These are phyloP conservation scores for Cladosporium sp. DNA, from an alignment of 2,329 filamentous ascomycete species.

Conservation along the genomic window DNA sequence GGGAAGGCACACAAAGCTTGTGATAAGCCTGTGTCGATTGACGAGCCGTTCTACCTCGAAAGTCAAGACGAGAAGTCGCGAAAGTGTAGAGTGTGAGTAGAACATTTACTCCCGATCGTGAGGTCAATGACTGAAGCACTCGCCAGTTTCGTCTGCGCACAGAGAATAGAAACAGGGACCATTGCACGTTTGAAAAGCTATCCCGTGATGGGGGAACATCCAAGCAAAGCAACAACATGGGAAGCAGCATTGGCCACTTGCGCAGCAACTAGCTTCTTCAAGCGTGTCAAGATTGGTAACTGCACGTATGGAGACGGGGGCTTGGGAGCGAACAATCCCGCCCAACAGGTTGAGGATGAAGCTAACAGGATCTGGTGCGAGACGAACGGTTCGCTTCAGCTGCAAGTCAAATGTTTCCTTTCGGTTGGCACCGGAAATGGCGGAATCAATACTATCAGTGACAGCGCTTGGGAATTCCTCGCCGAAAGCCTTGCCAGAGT, in stretches of 20 bases:
- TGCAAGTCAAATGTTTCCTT: not conserved
- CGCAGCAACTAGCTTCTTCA: conserved; percentile 50
- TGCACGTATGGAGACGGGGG: conserved; percentile 47
- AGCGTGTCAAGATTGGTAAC: conserved; percentile 41
- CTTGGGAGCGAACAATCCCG: conserved; percentile 48
- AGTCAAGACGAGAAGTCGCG: too few species aligned
- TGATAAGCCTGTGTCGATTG: conserved; percentile 34
- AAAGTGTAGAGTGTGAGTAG: too few species aligned
- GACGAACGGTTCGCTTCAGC: not conserved
- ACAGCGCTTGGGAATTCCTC: not conserved
- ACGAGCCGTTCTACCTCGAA: not conserved
- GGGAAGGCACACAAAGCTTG: conserved; percentile 38
- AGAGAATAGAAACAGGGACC: conserved; percentile 40
- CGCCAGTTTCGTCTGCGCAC: conserved; percentile 35
- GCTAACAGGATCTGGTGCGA: conserved; percentile 19
- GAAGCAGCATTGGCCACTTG: conserved; percentile 50
- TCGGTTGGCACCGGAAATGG: not conserved
- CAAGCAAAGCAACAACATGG: conserved; percentile 44
- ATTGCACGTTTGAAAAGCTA: conserved; percentile 40
- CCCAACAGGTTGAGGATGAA: conserved; percentile 39
- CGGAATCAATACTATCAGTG: not conserved
- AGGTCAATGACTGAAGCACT: not conserved
- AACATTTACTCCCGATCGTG: too few species aligned
- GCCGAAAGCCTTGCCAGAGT: not conserved
- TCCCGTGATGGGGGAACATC: conserved; percentile 34